Percentiles rank a stretch among this genome's conserved stretches.
Evolutionary conservation across 2,329 filamentous ascomycete species (phyloP).

Genomic region (Fusarium subglutinans): DNA sequence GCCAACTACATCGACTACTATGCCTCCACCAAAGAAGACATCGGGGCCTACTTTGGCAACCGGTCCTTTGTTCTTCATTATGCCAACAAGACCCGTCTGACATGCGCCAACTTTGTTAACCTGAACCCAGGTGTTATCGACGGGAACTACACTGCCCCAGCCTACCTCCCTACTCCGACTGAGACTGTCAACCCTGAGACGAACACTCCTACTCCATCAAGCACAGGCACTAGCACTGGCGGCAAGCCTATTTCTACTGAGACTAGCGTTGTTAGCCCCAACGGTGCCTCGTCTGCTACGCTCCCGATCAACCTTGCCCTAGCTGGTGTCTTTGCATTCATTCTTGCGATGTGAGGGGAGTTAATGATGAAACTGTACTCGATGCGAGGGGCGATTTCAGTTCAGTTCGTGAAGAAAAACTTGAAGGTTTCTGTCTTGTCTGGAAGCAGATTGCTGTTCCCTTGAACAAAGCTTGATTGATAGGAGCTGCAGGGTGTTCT

Average conservation of each 20-base stretch:
- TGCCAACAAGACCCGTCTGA: slow-evolving; percentile 70
- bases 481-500: slow-evolving; percentile 9
- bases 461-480: slow-evolving; percentile 6
- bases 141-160: slow-evolving; percentile 26
- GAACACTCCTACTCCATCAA: slow-evolving; percentile 23
- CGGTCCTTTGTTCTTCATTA: slow-evolving; percentile 72
- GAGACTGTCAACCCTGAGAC: slow-evolving; percentile 26
- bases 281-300: slow-evolving; percentile 23
- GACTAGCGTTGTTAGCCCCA: slow-evolving; percentile 15
- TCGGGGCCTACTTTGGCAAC: slow-evolving; percentile 70
- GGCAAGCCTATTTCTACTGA: slow-evolving; percentile 18
- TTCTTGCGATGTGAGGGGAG: slow-evolving; percentile 18
- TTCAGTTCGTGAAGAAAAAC: slow-evolving; percentile 14
- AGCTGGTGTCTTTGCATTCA: slow-evolving; percentile 20
- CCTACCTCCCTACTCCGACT: slow-evolving; percentile 33
- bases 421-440: not conserved
- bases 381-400: not conserved
- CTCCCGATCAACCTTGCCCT: slow-evolving; percentile 23
- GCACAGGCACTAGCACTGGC: not conserved
- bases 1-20: slow-evolving; percentile 65
- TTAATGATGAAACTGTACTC: not conserved
- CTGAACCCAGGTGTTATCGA: slow-evolving; percentile 21
- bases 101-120: slow-evolving; percentile 68
- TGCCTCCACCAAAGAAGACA: slow-evolving; percentile 61
- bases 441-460: slow-evolving; percentile 1